Base-by-base conservation (phyloP, 768 basidiomycete species). In the Phylloporus sp. region DNA sequence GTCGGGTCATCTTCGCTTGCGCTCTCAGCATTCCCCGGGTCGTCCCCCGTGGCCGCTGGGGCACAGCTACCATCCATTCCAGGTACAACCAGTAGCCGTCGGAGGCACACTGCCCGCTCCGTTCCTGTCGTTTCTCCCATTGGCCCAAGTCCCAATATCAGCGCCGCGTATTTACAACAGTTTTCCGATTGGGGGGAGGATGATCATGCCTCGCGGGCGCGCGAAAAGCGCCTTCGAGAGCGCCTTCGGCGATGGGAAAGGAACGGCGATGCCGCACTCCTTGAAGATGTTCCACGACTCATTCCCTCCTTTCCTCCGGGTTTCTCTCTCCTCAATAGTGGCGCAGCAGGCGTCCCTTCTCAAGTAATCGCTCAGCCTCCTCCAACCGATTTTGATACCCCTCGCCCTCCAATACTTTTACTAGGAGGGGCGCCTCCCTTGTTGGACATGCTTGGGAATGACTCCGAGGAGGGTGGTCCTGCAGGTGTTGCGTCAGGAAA, bases 201-300 rank as follows among this genome's bases (percentile, higher is more conserved):
- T 46, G 80, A 83, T 42, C 62, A 67, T 23, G 79, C 86, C 4
- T 80, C 81, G 43, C 77, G 74, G 46, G 80, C 80, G 1, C 71
- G 90, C 42, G 90, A 90, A 68, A 78, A 70, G 56, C 80, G 90
- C 13, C 74, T 91, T 36, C 77, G 79, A 38, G 78, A 82, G 11
- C 79, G 89, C 24, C 69, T 93, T 37, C 76, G 73, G 44, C 80
- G 77, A 54, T 92, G 89, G 89, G 86, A 87, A 56, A 78, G 70
- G 54, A 75, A 79, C 32, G 64, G 64, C 4, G 81, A 86, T 53
- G 54, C 64, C 18, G 65, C 71, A 9, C 67, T 87, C n/a, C 67
- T 76, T 34, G 79, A 81, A 7, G 84, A 90, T 46, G 60, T 89
- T 21, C 82, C 86, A 1, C 73, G 64, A 39, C 71, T 87, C 21